Conservation (phyloP, 305 asterid genomes). For the Caryopteris hybrid region DNA sequence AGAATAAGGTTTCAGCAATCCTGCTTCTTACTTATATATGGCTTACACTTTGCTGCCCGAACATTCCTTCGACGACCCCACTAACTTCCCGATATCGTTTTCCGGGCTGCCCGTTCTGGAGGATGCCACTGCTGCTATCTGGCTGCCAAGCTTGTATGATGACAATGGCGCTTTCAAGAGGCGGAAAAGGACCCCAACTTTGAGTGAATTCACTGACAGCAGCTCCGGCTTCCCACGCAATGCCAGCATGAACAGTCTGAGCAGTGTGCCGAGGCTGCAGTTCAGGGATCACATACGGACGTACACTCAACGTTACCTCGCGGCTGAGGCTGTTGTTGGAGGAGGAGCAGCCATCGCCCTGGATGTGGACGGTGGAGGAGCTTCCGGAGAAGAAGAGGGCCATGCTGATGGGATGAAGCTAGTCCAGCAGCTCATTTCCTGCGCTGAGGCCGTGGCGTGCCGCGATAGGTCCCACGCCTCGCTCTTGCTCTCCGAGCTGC, state of each 20-base stretch:
- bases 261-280: conserved; percentile 40
- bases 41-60: conserved; percentile 28
- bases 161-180: conserved; percentile 38
- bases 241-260: conserved; percentile 28
- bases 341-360: conserved; percentile 32
- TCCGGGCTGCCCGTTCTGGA: conserved; percentile 20
- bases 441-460: conserved; percentile 91
- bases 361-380: background rate
- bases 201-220: conserved; percentile 25
- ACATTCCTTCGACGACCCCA: conserved; percentile 24
- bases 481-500: conserved; percentile 52
- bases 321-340: conserved; percentile 54
- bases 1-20: background rate
- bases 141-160: conserved; percentile 31
- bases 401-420: conserved; percentile 54
- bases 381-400: conserved; percentile 18
- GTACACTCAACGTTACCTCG: conserved; percentile 53
- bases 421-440: conserved; percentile 70
- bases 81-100: too few relatives aligned
- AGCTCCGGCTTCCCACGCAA: conserved; percentile 12
- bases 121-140: conserved; percentile 20
- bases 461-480: conserved; percentile 76
- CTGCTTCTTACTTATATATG: conserved; percentile 21
- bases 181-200: conserved; percentile 38
- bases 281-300: conserved; percentile 68